phyloP scores from a whole-genome alignment of 1,284 basidiomycete genomes.

The Irpex lacteus region DNA sequence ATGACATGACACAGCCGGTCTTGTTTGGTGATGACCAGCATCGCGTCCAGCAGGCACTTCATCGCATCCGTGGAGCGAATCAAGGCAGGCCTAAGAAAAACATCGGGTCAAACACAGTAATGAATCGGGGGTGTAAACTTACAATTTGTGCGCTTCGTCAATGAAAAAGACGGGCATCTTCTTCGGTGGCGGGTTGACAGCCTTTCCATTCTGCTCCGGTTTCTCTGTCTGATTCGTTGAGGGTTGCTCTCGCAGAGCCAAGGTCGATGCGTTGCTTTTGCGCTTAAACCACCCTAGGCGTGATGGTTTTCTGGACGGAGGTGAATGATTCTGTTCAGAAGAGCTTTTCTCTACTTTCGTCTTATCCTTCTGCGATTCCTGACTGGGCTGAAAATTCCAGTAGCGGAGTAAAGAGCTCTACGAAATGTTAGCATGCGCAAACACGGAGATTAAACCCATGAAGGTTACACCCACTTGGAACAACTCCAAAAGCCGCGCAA shows the following conservation, averaged over 20 bases:
- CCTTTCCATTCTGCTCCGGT: constrained; percentile 27
- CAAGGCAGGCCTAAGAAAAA: constrained; percentile 52
- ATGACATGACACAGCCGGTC: constrained; percentile 80
- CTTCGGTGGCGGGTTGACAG: constrained; percentile 44
- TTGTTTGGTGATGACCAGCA: constrained; percentile 84
- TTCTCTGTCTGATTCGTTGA: constrained; percentile 18
- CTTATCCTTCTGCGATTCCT: neutral
- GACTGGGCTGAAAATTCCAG: constrained; percentile 58
- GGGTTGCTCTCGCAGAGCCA: constrained; percentile 8
- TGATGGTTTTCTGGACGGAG: constrained; percentile 3
- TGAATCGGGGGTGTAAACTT: constrained; percentile 22
- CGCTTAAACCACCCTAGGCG: constrained; percentile 9
- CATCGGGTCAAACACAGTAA: neutral
- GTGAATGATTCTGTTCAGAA: constrained; percentile 1
- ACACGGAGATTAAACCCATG: neutral
- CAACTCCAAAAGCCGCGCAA: constrained; percentile 80
- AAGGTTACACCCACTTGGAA: constrained; percentile 53
- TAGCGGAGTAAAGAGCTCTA: constrained; percentile 71
- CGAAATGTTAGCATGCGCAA: neutral
- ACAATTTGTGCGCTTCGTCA: constrained; percentile 83
- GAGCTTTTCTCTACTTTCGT: constrained; percentile 2
- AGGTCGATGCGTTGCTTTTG: constrained; percentile 8
- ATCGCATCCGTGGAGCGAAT: constrained; percentile 75
- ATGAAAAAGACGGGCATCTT: constrained; percentile 80
- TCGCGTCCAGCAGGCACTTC: constrained; percentile 79